Conservation (phyloP, 2,329 filamentous ascomycete genomes). For the Metarhizium album region DNA sequence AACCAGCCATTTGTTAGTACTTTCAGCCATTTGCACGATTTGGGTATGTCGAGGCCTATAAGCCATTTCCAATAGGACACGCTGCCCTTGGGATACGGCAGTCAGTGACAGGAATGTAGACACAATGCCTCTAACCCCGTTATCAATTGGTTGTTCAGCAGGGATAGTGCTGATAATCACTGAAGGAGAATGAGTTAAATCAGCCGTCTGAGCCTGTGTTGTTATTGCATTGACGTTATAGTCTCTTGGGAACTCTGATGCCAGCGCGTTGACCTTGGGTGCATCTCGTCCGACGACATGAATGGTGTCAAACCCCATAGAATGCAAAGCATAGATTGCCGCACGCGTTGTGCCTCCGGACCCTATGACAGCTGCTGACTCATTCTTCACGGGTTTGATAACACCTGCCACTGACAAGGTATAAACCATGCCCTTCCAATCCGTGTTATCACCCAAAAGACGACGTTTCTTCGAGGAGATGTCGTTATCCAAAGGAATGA, state of each 20-base stretch:
- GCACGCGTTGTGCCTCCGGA: constrained; percentile 87
- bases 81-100: constrained; percentile 23
- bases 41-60: constrained; percentile 82
- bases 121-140: constrained; percentile 55
- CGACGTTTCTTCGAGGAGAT: constrained; percentile 30
- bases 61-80: constrained; percentile 84
- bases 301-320: constrained; percentile 74
- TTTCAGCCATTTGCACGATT: constrained; percentile 72
- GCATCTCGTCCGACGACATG: constrained; percentile 74
- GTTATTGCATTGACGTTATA: constrained; percentile 61
- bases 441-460: constrained; percentile 83
- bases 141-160: constrained; percentile 73
- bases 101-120: constrained; percentile 35
- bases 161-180: constrained; percentile 88
- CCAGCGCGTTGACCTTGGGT: constrained; percentile 56
- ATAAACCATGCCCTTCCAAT: constrained; percentile 86
- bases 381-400: constrained; percentile 19
- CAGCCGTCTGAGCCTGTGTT: constrained; percentile 34
- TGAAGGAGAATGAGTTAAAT: constrained; percentile 37
- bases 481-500: constrained; percentile 47
- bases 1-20: constrained; percentile 63
- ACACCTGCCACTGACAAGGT: constrained; percentile 63
- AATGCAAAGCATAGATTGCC: constrained; percentile 77
- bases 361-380: constrained; percentile 70
- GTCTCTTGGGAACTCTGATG: constrained; percentile 58